Percentiles rank a stretch among this genome's conserved stretches.
phyloP scores from a whole-genome alignment of 2,329 filamentous ascomycete genomes.

The Paramyrothecium roridum region DNA sequence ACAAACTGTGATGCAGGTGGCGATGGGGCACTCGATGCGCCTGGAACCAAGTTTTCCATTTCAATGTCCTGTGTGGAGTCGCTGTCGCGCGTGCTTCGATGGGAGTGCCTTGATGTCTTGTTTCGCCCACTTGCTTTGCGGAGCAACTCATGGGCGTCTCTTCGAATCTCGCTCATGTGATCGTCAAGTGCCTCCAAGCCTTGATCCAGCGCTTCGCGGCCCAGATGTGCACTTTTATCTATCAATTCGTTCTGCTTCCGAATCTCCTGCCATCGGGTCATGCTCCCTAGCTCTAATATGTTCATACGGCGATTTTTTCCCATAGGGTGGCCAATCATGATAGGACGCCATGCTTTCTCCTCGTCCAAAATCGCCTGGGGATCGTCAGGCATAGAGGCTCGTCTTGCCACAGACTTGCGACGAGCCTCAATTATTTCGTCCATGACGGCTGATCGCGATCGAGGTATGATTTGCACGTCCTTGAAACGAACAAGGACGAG shows the following conservation, averaged over 20 bases:
- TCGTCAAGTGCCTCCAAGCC: slow-evolving; percentile 33
- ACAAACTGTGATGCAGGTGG: slow-evolving; percentile 11
- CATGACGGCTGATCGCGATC: slow-evolving; percentile 53
- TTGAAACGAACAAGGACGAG: slow-evolving; percentile 62
- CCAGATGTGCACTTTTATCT: slow-evolving; percentile 37
- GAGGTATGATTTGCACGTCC: slow-evolving; percentile 66
- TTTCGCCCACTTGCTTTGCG: slow-evolving; percentile 19
- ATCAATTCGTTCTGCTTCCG: slow-evolving; percentile 56
- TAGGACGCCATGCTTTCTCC: slow-evolving; percentile 63
- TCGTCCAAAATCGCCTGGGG: slow-evolving; percentile 40
- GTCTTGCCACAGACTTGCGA: slow-evolving; percentile 43
- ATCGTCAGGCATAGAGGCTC: slow-evolving; percentile 36
- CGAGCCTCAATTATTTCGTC: slow-evolving; percentile 47
- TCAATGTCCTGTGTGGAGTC: slow-evolving; percentile 24
- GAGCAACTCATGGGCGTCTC: slow-evolving; percentile 27
- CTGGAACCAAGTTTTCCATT: slow-evolving; percentile 20
- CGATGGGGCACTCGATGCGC: slow-evolving; percentile 7
- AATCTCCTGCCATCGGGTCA: slow-evolving; percentile 74
- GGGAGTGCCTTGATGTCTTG: slow-evolving; percentile 15
- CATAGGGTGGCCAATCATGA: slow-evolving; percentile 69
- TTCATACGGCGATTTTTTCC: slow-evolving; percentile 68
- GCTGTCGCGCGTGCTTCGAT: slow-evolving; percentile 24
- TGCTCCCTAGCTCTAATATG: slow-evolving; percentile 64
- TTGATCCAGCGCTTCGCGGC: slow-evolving; percentile 29
- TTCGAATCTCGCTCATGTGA: slow-evolving; percentile 30